Evolutionary conservation across 2,329 filamentous ascomycete genomes (phyloP), one percentile per base, ranked within the genome.

Genomic region (Ophiostoma pallidulum): DNA sequence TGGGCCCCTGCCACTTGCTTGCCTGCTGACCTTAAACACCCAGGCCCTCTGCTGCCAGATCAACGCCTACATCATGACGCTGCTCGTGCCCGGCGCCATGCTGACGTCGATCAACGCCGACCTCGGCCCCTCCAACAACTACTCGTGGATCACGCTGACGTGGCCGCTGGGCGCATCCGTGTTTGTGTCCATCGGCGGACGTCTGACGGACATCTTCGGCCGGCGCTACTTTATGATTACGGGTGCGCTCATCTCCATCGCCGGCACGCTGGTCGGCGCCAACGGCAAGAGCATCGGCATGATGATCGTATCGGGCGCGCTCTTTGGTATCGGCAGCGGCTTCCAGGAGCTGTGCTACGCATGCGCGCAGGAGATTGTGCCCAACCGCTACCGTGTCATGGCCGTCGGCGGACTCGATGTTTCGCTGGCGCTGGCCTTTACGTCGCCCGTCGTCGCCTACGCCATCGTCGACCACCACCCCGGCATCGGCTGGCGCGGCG

Each of bases 301-400:
- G 45, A 51, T 51, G 45, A 48, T 51, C 24, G 49, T 22, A 3
- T 48, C 49, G 12, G 45, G 49, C 3, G 49, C 44, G 8, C 45
- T 51, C 28, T 45, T 51, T 19, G 49, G 49, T 12, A n/a, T 51
- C 14, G 49, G 49, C 35, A 47, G 44, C 16, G 49, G 45, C 16
- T 48, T 51, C 18, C 49, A 51, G 31, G 45, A 51, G 45, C 49
- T 51, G 55, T 75, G 74, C 55, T 74, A 49, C 14, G 42, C 42
- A 12, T 51, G 46, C 19, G 46, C 35, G 2, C 46, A 49, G 20
- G 50, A 51, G 28, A 49, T 51, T 14, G 50, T 51, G 24, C 50
- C 50, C 28, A 51, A 51, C 42, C 46, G 42, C 18, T 49, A 46
- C 28, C 49, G 49, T 8, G 45, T 51, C 40, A 45, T 48, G 45